These are phyloP conservation scores for Phialophora macrospora DNA, from an alignment of 2,329 filamentous ascomycete genomes.

Conservation along the genomic window DNA sequence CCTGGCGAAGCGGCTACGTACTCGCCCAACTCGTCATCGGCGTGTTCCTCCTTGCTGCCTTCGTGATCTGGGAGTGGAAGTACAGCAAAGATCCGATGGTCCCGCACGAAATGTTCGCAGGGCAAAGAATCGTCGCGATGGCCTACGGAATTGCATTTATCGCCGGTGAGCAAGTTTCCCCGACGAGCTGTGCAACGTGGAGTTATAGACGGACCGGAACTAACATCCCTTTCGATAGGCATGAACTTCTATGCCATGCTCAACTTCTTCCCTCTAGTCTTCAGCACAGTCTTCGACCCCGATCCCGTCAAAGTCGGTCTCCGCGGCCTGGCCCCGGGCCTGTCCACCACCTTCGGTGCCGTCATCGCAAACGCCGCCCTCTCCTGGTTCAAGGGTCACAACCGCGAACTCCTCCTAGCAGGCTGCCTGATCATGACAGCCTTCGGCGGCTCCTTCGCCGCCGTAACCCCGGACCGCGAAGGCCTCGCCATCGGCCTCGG, in stretches of 20 bases:
- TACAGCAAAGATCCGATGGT: constrained; percentile 34
- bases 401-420: constrained; percentile 29
- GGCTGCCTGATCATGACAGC: constrained; percentile 31
- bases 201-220: background rate
- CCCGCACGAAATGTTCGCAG: constrained; percentile 33
- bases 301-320: constrained; percentile 34
- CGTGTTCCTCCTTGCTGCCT: constrained; percentile 23
- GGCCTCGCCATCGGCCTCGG: constrained; percentile 60
- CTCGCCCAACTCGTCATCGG: constrained; percentile 30
- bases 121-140: constrained; percentile 33
- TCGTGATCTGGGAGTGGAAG: constrained; percentile 30
- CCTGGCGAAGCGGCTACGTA: constrained; percentile 33
- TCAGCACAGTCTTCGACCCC: constrained; percentile 26
- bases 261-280: constrained; percentile 33
- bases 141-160: constrained; percentile 34
- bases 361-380: constrained; percentile 32
- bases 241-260: constrained; percentile 37
- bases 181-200: background rate
- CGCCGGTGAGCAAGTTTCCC: constrained; percentile 16
- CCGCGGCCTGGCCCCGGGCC: constrained; percentile 27
- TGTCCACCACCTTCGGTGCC: constrained; percentile 31
- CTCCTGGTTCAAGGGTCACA: constrained; percentile 30
- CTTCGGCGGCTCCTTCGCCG: constrained; percentile 55
- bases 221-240: constrained; percentile 6
- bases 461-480: constrained; percentile 59